Evolutionary conservation across 1,139 yeast genomes (phyloP).

Genomic region (Suhomyces guaymorum): DNA sequence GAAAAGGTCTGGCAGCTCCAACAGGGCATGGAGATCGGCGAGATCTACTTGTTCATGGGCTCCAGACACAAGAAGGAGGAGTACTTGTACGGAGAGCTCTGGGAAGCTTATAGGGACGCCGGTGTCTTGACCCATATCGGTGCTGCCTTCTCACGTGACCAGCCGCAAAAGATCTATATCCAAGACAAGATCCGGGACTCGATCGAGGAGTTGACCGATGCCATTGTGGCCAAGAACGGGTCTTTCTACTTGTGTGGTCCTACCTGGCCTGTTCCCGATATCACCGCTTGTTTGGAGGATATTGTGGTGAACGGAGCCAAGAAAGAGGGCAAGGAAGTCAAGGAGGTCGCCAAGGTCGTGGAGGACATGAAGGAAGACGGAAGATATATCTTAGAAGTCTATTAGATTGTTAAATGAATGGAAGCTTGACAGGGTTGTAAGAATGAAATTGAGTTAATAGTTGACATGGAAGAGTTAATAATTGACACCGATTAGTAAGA

Average conservation of each 20-base stretch:
- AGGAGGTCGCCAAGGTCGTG: slow-evolving; percentile 73
- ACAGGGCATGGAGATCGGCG: slow-evolving; percentile 89
- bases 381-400: slow-evolving; percentile 91
- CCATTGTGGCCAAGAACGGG: slow-evolving; percentile 77
- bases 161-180: slow-evolving; percentile 89
- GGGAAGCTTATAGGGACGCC: slow-evolving; percentile 95
- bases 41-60: slow-evolving; percentile 84
- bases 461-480: too few species aligned
- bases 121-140: slow-evolving; percentile 93
- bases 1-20: slow-evolving; percentile 92
- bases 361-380: slow-evolving; percentile 94
- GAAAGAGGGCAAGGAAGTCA: slow-evolving; percentile 60
- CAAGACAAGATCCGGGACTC: slow-evolving; percentile 90
- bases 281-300: slow-evolving; percentile 86
- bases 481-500: too few species aligned
- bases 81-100: slow-evolving; percentile 91
- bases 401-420: slow-evolving; percentile 46
- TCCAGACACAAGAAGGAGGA: slow-evolving; percentile 96
- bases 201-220: slow-evolving; percentile 70
- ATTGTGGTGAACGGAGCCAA: slow-evolving; percentile 73
- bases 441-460: too few species aligned
- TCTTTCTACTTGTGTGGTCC: slow-evolving; percentile 98
- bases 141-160: slow-evolving; percentile 98
- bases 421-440: too few species aligned
- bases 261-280: slow-evolving; percentile 99